These are phyloP conservation scores for Hortaea werneckii DNA, from an alignment of 2,329 filamentous ascomycete species.

Conservation along the genomic window DNA sequence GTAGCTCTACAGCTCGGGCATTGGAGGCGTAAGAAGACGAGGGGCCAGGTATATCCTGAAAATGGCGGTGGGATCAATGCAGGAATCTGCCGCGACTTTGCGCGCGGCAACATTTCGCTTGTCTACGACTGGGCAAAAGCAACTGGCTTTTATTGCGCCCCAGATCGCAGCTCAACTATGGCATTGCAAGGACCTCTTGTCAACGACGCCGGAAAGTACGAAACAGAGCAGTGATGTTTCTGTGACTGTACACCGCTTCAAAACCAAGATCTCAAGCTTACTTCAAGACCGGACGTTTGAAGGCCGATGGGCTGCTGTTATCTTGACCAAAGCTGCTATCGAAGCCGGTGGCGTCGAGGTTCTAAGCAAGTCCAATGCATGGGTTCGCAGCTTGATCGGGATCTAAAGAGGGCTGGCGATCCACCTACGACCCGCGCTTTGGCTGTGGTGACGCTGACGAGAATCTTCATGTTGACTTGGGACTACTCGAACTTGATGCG, in stretches of 20 bases:
- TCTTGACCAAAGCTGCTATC: slow-evolving; percentile 68
- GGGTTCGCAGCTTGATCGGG: slow-evolving; percentile 66
- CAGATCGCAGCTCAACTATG: slow-evolving; percentile 50
- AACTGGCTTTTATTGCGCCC: slow-evolving; percentile 64
- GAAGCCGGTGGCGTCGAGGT: slow-evolving; percentile 80
- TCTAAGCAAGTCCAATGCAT: slow-evolving; percentile 60
- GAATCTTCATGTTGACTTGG: slow-evolving; percentile 75
- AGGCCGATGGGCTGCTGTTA: slow-evolving; percentile 67
- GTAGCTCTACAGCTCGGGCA: no score
- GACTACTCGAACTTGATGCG: slow-evolving; percentile 72
- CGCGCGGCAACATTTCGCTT: slow-evolving; percentile 59
- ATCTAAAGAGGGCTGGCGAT: slow-evolving; percentile 75
- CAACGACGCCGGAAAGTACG: slow-evolving; percentile 47
- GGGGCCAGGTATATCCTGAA: not conserved
- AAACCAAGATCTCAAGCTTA: slow-evolving; percentile 65
- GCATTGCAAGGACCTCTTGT: slow-evolving; percentile 50
- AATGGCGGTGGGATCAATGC: not conserved
- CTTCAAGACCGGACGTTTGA: slow-evolving; percentile 66
- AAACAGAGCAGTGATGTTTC: slow-evolving; percentile 53
- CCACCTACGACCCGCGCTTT: slow-evolving; percentile 65
- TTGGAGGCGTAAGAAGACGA: not conserved
- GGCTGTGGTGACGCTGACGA: slow-evolving; percentile 64
- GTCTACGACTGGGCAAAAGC: slow-evolving; percentile 57
- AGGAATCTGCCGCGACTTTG: slow-evolving; percentile 33
- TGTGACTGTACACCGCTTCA: slow-evolving; percentile 70